Evolutionary conservation across 371 early-diverging fungal genomes (phyloP).

Genomic region (Circinella umbellata): DNA sequence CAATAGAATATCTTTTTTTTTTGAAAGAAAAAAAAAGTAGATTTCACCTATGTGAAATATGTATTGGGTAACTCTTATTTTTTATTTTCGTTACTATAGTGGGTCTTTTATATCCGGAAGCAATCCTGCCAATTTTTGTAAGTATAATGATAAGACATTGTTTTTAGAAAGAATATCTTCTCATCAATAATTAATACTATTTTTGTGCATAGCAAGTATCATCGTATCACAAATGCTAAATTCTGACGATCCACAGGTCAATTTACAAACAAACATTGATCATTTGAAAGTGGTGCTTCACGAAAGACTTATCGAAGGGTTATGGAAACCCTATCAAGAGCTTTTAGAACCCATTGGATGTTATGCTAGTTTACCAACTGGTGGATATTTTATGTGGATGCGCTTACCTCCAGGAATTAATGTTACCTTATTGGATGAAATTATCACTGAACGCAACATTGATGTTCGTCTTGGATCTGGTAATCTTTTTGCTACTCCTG

Average conservation of each 20-base stretch:
- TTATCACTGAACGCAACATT: conserved; percentile 21
- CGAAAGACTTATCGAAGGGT: conserved; percentile 27
- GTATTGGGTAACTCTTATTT: not conserved
- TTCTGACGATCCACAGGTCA: conserved; percentile 14
- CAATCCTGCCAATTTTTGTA: conserved; percentile 37
- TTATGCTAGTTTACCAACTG: conserved; percentile 25
- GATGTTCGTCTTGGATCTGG: conserved; percentile 33
- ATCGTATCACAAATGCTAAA: conserved; percentile 35
- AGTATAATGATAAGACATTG: not conserved
- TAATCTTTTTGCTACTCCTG: conserved; percentile 27
- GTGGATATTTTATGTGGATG: conserved; percentile 55
- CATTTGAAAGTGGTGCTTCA: conserved; percentile 17
- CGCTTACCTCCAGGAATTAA: conserved; percentile 33
- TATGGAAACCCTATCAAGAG: conserved; percentile 31
- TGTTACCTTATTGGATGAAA: conserved; percentile 19
- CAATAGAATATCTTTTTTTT: not conserved
- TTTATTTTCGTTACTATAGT: conserved; percentile 20
- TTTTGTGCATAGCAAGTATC: conserved; percentile 25
- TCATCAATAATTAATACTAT: not conserved
- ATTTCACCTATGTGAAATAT: too few species aligned
- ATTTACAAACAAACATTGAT: conserved; percentile 29
- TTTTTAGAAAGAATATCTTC: not conserved
- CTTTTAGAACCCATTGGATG: conserved; percentile 42
- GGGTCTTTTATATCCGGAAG: conserved; percentile 48
- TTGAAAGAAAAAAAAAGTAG: too few species aligned